phyloP scores from a whole-genome alignment of 2,329 filamentous ascomycete species.

The Westerdykella aurantiaca region DNA sequence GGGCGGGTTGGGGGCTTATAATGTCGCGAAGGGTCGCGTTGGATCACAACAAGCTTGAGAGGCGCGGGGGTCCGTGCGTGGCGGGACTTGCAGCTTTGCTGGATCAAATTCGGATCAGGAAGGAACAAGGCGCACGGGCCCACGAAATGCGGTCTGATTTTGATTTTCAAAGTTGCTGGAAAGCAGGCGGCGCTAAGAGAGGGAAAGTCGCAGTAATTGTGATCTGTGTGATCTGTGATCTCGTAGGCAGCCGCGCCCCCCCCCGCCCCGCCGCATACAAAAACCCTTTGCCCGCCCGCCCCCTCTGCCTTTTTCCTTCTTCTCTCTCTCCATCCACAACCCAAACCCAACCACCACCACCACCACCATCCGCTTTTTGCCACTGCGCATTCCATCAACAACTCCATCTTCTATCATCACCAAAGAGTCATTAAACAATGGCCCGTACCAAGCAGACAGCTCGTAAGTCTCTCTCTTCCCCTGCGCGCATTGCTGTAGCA shows the following conservation, averaged over 20 bases:
- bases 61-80: background rate
- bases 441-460: constrained; percentile 53
- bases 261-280: constrained; percentile 27
- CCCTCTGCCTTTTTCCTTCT: constrained; percentile 29
- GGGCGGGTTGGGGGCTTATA: background rate
- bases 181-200: constrained; percentile 6
- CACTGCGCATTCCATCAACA: constrained; percentile 17
- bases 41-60: background rate
- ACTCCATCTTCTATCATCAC: constrained; percentile 15
- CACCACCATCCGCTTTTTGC: constrained; percentile 8
- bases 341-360: constrained; percentile 15
- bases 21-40: background rate
- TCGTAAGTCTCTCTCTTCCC: constrained; percentile 41
- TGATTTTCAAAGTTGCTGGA: constrained; percentile 7
- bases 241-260: constrained; percentile 29
- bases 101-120: constrained; percentile 4
- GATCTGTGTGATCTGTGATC: constrained; percentile 25
- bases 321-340: constrained; percentile 30
- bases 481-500: constrained; percentile 7
- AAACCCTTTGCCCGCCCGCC: constrained; percentile 32
- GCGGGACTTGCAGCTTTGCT: too few relatives aligned
- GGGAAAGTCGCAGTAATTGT: constrained; percentile 10
- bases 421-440: constrained; percentile 36
- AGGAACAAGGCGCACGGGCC: constrained; percentile 1
- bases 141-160: constrained; percentile 4